phyloP scores from a whole-genome alignment of 73 alveolate species.

The Durusdinium trenchii region DNA sequence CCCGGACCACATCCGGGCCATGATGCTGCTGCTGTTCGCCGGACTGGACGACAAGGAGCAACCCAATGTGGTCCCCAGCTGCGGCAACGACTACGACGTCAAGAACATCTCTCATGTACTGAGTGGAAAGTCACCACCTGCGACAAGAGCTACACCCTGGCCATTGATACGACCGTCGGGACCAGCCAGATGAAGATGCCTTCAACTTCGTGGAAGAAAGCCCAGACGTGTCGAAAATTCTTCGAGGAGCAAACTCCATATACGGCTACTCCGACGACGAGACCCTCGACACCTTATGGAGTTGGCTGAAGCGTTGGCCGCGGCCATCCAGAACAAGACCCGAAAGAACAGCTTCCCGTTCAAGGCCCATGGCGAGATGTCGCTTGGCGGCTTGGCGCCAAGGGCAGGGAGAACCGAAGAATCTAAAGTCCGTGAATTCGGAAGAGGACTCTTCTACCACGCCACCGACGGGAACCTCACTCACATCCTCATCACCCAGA shows the following conservation, averaged over 20 bases:
- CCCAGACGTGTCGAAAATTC: neutral
- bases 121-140: neutral
- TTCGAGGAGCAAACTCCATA: neutral
- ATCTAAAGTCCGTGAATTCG: neutral
- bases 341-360: conserved; percentile 3
- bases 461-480: neutral
- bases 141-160: neutral
- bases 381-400: neutral
- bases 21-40: conserved; percentile 20
- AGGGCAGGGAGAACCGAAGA: neutral
- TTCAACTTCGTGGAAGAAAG: neutral
- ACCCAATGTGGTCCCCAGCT: neutral
- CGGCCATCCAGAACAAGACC: neutral
- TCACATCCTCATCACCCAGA: neutral
- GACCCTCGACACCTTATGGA: neutral
- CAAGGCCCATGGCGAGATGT: neutral
- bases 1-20: neutral
- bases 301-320: neutral
- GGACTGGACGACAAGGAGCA: conserved; percentile 25
- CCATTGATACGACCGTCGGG: neutral
- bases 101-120: neutral
- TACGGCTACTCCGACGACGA: conserved; percentile 13
- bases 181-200: neutral
- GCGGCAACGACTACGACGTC: conserved; percentile 30
- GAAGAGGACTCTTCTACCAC: neutral